Evolutionary conservation across 805 yeast genomes (phyloP), one percentile per base, ranked within the genome.

Genomic region (Lachancea meyersii): DNA sequence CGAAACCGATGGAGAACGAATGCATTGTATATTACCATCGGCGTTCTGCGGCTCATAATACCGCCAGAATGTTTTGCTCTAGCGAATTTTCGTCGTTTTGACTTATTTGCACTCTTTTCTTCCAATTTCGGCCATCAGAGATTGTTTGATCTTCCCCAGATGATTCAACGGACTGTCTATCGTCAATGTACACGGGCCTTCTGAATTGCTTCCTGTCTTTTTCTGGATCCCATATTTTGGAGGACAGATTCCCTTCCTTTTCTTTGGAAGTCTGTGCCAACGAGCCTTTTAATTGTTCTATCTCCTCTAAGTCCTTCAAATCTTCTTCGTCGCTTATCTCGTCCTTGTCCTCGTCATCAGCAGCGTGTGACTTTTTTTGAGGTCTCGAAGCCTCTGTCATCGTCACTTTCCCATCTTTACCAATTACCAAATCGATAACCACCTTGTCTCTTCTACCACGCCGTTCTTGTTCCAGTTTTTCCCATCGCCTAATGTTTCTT

Each of bases 371-470:
- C 4, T 49, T 53, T 0, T 48, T 50, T 17, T 51, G 43, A 17
- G 52, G 46, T 35, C 50, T 61, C n/a, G 54, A 57, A 1, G 57
- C 58, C 41, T 81, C 87, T 16, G 71, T 73, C 69, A 83, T 68
- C 8, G 71, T 69, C 2, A 86, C 95, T 55, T 86, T 86, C 7
- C 96, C 95, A 46, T 89, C 82, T 31, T 75, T 71, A 4, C 71
- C 71, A 18, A 93, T 79, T 16, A 82, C 78, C 72, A 93, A 80
- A 50, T 84, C 86, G 37, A 93, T 69, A 1, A 84, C 83, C 45
- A 75, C 77, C 47, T 77, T 77, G 21, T 59, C 58, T 3, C 91
- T 89, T 35, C 87, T 72, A 0, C 96, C 97, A 1, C 74, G 58
- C 30, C 87, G 67, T 24, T 74, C 76, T 38, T 67, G 67, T 33